Evolutionary conservation across 805 yeast genomes (phyloP), one percentile per base, ranked within the genome.

Genomic region (Barnettozyma pratensis): DNA sequence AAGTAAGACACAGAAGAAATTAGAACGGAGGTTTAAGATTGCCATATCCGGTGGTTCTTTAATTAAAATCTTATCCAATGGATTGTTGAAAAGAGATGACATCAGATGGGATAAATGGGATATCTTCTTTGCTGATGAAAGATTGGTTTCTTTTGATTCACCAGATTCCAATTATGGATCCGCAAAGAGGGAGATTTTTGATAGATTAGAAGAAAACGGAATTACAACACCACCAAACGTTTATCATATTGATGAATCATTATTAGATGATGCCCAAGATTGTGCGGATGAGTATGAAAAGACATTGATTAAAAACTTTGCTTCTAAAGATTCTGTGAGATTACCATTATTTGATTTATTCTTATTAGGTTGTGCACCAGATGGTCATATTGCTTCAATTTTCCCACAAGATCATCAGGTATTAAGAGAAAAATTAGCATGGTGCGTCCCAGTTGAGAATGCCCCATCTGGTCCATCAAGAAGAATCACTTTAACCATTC

Each of bases 281-380:
- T 89, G 95, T 60, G 98, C 99, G 5, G 98, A 94, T 65, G 78
- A 74, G 54, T 94, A 94, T 68, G 99, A 94, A 63, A 87, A 89
- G 68, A 74, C 81, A 25, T 73, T 94, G 48, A 87, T 94, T 49
- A 81, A 79, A 61, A 94, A 92, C 46, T 94, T 94, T 71, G 99
- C 99, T 9, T 90, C 87, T 46, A 92, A 95, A 65, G 98, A 94
- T 67, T 85, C 96, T 14, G 99, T 94, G 48, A 90, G 91, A 69
- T 76, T 92, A 53, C 99, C 99, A 51, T 83, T 88, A 80, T 92
- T 94, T 70, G 98, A 94, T 67, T 71, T 94, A 46, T 78, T 94
- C 53, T 72, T 94, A 55, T 74, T 94, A 50, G 99, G 99, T 28
- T 92, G 98, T 74, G 99, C 99, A 1, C 98, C 98, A 3, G 99